Conservation (phyloP, 2,329 filamentous ascomycete species). For the Fusarium longipes region DNA sequence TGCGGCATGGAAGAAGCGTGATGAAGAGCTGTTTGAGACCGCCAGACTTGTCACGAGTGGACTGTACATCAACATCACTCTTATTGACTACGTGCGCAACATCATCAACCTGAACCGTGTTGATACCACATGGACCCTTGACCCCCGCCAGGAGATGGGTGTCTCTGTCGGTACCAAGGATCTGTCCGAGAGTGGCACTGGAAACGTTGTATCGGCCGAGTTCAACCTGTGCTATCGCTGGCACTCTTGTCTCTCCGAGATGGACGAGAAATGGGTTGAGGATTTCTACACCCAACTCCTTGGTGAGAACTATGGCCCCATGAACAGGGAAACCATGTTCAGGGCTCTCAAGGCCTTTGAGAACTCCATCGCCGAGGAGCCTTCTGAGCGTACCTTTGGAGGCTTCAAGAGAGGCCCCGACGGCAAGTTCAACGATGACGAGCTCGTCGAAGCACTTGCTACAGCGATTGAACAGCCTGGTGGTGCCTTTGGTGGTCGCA, state of each 20-base stretch:
- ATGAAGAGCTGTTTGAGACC: constrained; percentile 83
- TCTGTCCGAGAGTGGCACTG: constrained; percentile 75
- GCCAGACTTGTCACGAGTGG: constrained; percentile 79
- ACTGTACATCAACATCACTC: constrained; percentile 81
- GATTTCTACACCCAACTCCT: constrained; percentile 73
- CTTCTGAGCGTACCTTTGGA: constrained; percentile 74
- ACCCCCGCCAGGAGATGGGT: constrained; percentile 77
- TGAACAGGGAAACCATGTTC: constrained; percentile 71
- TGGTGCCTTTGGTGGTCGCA: constrained; percentile 77
- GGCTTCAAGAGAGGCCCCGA: constrained; percentile 72
- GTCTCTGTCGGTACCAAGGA: constrained; percentile 63
- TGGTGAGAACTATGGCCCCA: constrained; percentile 62
- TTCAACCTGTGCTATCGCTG: constrained; percentile 91
- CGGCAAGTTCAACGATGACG: constrained; percentile 79
- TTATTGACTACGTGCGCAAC: constrained; percentile 82
- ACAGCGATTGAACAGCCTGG: constrained; percentile 81
- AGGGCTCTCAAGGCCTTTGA: constrained; percentile 73
- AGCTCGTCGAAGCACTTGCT: constrained; percentile 76
- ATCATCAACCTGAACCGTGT: constrained; percentile 70
- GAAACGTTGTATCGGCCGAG: constrained; percentile 86
- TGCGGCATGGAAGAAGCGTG: constrained; percentile 73
- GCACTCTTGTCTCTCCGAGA: constrained; percentile 81
- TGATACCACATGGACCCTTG: constrained; percentile 83
- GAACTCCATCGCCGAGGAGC: constrained; percentile 70
- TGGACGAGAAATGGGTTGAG: constrained; percentile 85